Evolutionary conservation across 768 basidiomycete genomes (phyloP).

Genomic region (Leucocoprinus birnbaumii): DNA sequence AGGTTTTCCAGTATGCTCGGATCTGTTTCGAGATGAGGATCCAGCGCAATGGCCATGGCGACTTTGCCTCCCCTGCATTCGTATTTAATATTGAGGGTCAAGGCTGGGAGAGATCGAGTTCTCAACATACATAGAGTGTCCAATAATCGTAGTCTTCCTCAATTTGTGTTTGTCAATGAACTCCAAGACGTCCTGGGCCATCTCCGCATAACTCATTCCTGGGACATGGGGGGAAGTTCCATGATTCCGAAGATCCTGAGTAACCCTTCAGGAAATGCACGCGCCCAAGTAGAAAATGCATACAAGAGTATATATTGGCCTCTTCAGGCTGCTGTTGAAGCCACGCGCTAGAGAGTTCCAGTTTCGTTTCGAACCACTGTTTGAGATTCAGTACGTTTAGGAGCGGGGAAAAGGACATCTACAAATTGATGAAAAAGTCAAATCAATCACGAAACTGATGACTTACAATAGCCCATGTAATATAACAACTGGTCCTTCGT

Average conservation of each 20-base stretch:
- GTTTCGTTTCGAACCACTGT: slow-evolving; percentile 85
- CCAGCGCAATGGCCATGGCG: slow-evolving; percentile 69
- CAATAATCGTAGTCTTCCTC: slow-evolving; percentile 70
- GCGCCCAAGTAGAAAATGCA: not conserved
- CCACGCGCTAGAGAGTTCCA: slow-evolving; percentile 82
- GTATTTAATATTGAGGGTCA: too few species aligned
- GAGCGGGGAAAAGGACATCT: not conserved
- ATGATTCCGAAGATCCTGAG: slow-evolving; percentile 78
- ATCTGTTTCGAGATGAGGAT: slow-evolving; percentile 32
- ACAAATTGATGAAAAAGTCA: slow-evolving; percentile 6
- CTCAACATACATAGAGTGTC: slow-evolving; percentile 79
- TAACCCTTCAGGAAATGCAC: too few species aligned
- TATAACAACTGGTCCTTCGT: slow-evolving; percentile 48
- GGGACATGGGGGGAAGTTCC: slow-evolving; percentile 75
- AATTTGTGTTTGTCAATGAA: slow-evolving; percentile 59
- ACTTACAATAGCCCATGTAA: slow-evolving; percentile 65
- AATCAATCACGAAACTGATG: not conserved
- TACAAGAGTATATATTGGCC: slow-evolving; percentile 73
- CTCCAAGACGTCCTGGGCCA: slow-evolving; percentile 76
- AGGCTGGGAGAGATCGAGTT: not conserved
- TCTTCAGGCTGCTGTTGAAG: slow-evolving; percentile 53
- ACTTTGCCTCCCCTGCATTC: slow-evolving; percentile 81
- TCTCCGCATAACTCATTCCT: slow-evolving; percentile 72
- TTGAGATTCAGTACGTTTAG: not conserved
- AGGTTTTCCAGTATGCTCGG: slow-evolving; percentile 46